These are phyloP conservation scores for Artomyces pyxidatus DNA, from an alignment of 768 basidiomycete species.

Conservation along the genomic window DNA sequence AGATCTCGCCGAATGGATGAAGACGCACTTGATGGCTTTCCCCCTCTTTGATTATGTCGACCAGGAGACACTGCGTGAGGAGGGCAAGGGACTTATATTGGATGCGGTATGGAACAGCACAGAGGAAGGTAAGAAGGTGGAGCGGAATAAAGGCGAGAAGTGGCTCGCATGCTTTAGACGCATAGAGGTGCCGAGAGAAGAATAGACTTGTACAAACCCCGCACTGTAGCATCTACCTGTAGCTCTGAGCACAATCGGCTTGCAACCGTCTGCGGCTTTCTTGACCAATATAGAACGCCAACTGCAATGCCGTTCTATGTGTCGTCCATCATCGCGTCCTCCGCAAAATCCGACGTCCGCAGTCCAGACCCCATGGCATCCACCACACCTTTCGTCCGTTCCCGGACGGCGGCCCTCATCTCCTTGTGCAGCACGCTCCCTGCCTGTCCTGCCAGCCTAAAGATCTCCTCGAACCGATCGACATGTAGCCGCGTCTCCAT, in stretches of 20 bases:
- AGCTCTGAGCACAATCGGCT: too few relatives aligned
- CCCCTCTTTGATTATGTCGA: constrained; percentile 80
- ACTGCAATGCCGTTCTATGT: too few relatives aligned
- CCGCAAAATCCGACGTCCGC: constrained; percentile 7
- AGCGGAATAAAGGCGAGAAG: constrained; percentile 83
- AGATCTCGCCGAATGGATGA: constrained; percentile 96
- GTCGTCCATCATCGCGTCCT: constrained; percentile 12
- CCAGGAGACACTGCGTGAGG: constrained; percentile 64
- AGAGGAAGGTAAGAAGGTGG: constrained; percentile 96
- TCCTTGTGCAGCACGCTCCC: constrained; percentile 71
- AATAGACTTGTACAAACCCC: not conserved
- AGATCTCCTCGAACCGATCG: constrained; percentile 86
- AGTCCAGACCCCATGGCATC: constrained; percentile 48
- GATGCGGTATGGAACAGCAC: constrained; percentile 80
- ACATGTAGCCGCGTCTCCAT: constrained; percentile 95
- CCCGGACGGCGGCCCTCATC: constrained; percentile 69
- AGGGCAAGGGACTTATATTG: constrained; percentile 71
- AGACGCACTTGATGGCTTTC: constrained; percentile 74
- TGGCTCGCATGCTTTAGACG: constrained; percentile 89
- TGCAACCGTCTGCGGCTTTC: too few relatives aligned
- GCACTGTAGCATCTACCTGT: not conserved
- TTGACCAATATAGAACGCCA: too few relatives aligned
- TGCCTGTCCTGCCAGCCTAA: constrained; percentile 70
- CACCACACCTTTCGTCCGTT: constrained; percentile 54
- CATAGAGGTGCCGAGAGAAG: constrained; percentile 25